Base-by-base conservation (phyloP, 129 eudicot genomes). In the Flaveria robusta region DNA sequence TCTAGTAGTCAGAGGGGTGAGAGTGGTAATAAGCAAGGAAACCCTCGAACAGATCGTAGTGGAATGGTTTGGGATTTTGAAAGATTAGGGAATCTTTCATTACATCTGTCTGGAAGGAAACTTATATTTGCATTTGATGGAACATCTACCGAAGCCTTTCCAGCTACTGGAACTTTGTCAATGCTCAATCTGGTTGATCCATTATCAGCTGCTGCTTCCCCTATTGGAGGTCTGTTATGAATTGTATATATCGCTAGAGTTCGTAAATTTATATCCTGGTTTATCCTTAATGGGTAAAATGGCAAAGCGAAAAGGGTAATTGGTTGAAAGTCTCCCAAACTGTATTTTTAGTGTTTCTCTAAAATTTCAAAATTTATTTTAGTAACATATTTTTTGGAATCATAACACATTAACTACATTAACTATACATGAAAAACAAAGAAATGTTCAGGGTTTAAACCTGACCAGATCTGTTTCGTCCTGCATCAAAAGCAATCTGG, bases 91-190 rank as follows among this genome's bases (percentile, higher is more conserved):
- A 89, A 91, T 70, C 89, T 95, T 22, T 89, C 99, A 0, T 43
- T 95, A 69, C 99, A 95, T 79, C 91, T 95, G 54, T 87, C 87
- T 55, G 99, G 99, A 67, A 91, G 89, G 83, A 91, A 95, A 72
- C 87, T 95, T 23, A 91, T 95, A 76, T 95, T 95, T 89, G 96
- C 99, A 26, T 95, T 95, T 78, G 99, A 95, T 81, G 99, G 99
- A 47, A 89, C 97, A 15, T 89, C 92, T 75, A 87, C 97, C 42
- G 99, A 95, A 88, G 86, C 94, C 45, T 81, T 84, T 74, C 92
- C 94, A 55, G 83, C 92, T 52, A 81, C 94, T 56, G 99, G 99
- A 81, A 86, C 92, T 43, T 80, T 87, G 71, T 95, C 99, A 22
- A 81, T 95, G 97, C 94, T 95, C 70, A 95, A 95, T 86, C 83